These are phyloP conservation scores for Tolypocladium inflatum DNA, from an alignment of 2,329 filamentous ascomycete species.

Conservation along the genomic window DNA sequence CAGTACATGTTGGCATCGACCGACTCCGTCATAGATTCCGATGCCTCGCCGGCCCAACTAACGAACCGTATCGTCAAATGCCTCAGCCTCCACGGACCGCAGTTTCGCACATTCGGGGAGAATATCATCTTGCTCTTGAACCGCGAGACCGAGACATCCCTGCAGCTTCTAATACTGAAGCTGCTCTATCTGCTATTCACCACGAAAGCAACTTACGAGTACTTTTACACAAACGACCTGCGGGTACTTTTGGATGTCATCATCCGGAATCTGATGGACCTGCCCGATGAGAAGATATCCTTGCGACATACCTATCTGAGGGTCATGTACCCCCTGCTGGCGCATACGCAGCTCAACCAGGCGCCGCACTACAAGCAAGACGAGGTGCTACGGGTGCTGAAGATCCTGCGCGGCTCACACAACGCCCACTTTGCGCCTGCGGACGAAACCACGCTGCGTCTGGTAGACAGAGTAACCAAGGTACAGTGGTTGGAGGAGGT, in stretches of 20 bases:
- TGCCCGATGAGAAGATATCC: conserved; percentile 70
- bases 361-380: conserved; percentile 87
- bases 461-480: conserved; percentile 65
- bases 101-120: conserved; percentile 91
- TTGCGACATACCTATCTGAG: conserved; percentile 90
- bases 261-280: conserved; percentile 89
- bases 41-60: conserved; percentile 39
- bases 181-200: conserved; percentile 92
- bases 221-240: conserved; percentile 97
- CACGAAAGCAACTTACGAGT: conserved; percentile 84
- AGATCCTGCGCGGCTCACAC: conserved; percentile 54
- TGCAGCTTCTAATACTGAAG: conserved; percentile 94
- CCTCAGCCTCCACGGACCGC: conserved; percentile 68
- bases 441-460: conserved; percentile 68
- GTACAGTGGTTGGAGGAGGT: conserved; percentile 56
- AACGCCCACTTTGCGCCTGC: conserved; percentile 71
- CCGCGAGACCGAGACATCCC: conserved; percentile 84
- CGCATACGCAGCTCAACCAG: conserved; percentile 80
- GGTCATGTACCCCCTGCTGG: conserved; percentile 81
- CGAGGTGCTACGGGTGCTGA: conserved; percentile 69
- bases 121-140: conserved; percentile 95
- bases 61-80: conserved; percentile 94
- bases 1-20: conserved; percentile 86
- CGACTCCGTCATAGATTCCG: conserved; percentile 30
- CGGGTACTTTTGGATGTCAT: conserved; percentile 92